These are phyloP conservation scores for Plenodomus tracheiphilus DNA, from an alignment of 2,329 filamentous ascomycete genomes.

Conservation along the genomic window DNA sequence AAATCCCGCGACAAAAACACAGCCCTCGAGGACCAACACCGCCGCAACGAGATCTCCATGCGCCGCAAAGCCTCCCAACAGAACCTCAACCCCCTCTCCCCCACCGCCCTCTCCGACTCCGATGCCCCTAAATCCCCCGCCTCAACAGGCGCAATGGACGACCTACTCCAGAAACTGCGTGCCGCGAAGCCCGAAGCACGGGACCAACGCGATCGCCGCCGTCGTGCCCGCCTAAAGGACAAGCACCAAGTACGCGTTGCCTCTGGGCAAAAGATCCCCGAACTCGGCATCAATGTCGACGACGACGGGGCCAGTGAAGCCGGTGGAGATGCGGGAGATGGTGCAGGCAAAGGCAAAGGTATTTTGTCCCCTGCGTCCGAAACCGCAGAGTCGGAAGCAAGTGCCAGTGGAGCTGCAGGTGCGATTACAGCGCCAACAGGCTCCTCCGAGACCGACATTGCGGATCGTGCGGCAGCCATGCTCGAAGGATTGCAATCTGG, in stretches of 20 bases:
- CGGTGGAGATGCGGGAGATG: slow-evolving; percentile 3
- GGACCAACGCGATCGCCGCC: slow-evolving; percentile 85
- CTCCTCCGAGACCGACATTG: slow-evolving; percentile 64
- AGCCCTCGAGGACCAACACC: slow-evolving; percentile 75
- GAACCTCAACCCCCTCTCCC: slow-evolving; percentile 57
- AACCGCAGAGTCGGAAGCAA: slow-evolving; percentile 30
- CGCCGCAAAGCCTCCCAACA: slow-evolving; percentile 67
- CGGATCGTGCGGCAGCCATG: slow-evolving; percentile 79
- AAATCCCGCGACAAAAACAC: slow-evolving; percentile 94
- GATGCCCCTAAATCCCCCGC: slow-evolving; percentile 62
- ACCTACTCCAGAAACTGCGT: slow-evolving; percentile 88
- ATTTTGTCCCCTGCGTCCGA: slow-evolving; percentile 56
- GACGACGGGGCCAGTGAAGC: slow-evolving; percentile 46
- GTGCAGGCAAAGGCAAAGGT: slow-evolving; percentile 49
- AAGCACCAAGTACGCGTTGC: slow-evolving; percentile 87
- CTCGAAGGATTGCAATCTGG: slow-evolving; percentile 76
- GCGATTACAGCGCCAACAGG: slow-evolving; percentile 43
- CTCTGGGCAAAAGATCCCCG: slow-evolving; percentile 85
- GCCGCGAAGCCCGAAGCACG: slow-evolving; percentile 87
- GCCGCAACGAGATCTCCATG: slow-evolving; percentile 87
- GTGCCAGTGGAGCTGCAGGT: slow-evolving; percentile 30
- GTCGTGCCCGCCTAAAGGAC: slow-evolving; percentile 86
- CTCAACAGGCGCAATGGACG: slow-evolving; percentile 92
- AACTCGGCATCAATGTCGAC: slow-evolving; percentile 60
- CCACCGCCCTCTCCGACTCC: slow-evolving; percentile 50